phyloP scores from a whole-genome alignment of 2,329 filamentous ascomycete species.

The Calonectria naviculata region DNA sequence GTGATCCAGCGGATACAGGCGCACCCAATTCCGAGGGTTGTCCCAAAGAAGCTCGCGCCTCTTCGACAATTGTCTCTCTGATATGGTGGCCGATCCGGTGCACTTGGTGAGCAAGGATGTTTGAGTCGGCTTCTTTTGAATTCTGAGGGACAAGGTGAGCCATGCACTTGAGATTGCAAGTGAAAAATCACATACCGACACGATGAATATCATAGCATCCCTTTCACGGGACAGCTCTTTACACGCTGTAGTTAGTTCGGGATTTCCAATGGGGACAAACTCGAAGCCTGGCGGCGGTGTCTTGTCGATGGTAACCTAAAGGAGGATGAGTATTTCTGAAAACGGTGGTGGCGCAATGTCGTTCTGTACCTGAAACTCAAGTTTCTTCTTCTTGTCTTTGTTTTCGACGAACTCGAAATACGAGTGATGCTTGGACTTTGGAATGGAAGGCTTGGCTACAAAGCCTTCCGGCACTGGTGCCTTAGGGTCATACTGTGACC shows the following conservation, averaged over 20 bases:
- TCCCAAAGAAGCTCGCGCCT: conserved; percentile 54
- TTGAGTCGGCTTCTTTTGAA: conserved; percentile 45
- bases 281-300: conserved; percentile 70
- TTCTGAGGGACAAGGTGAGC: conserved; percentile 39
- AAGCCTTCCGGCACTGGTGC: conserved; percentile 48
- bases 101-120: conserved; percentile 61
- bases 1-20: conserved; percentile 44
- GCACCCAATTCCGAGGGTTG: conserved; percentile 36
- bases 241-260: conserved; percentile 68
- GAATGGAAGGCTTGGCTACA: conserved; percentile 50
- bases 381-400: conserved; percentile 71
- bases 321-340: conserved; percentile 41
- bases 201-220: conserved; percentile 74
- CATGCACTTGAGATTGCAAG: not conserved
- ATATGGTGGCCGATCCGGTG: conserved; percentile 72
- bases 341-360: conserved; percentile 28
- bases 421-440: conserved; percentile 67
- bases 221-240: conserved; percentile 73
- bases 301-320: conserved; percentile 63
- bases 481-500: conserved; percentile 46
- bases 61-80: conserved; percentile 67
- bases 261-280: conserved; percentile 72
- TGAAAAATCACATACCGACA: conserved; percentile 61
- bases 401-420: conserved; percentile 75
- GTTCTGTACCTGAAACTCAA: conserved; percentile 68